Base-by-base conservation (phyloP, 179 eudicot genomes). In the Beta lomatogona region DNA sequence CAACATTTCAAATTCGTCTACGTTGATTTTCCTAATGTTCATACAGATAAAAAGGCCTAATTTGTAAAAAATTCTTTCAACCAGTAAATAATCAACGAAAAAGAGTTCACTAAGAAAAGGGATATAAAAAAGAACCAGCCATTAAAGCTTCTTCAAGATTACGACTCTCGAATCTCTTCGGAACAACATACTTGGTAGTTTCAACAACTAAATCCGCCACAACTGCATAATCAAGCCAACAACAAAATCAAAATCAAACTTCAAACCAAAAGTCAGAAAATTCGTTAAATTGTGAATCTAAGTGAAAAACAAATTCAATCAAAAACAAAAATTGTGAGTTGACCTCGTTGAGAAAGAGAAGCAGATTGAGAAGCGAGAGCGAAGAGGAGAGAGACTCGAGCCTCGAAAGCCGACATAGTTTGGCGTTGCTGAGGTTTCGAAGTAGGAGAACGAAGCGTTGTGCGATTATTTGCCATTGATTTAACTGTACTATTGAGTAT, bases 131-230 rank as follows among this genome's bases (percentile, higher is more conserved):
- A 73, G 41, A 84, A 95, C 99, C 97, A 31, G 94, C 74, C 98
- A 96, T 96, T 71, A 96, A 84, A 81, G 96, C 96, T 88, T 94
- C 93, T 82, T 96, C 98, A 28, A 96, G 87, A 83, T 82, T 96
- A 65, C 82, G 90, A 83, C 88, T 81, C 81, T 93, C 93, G 12
- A 91, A 91, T 75, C 86, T 89, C 85, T 85, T 86, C n/a, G 98
- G 97, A 81, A 88, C 79, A 64, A 90, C 86, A 69, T 96, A 94
- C 73, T 88, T 94, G n/a, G 87, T 85, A 19, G 95, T 88, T 82
- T 96, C 99, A 14, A 82, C 65, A 6, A 85, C 88, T 85, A 96
- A 86, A 80, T 94, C 94, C 80, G 85, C 81, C 86, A 94, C 76
- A 82, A 93, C 97, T 95, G 77, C 79, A 84, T 57, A 11, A 72